Percentiles rank a stretch among this genome's conserved stretches.
Conservation (phyloP, 768 basidiomycete species). For the Tylopilus rubrobrunneus region DNA sequence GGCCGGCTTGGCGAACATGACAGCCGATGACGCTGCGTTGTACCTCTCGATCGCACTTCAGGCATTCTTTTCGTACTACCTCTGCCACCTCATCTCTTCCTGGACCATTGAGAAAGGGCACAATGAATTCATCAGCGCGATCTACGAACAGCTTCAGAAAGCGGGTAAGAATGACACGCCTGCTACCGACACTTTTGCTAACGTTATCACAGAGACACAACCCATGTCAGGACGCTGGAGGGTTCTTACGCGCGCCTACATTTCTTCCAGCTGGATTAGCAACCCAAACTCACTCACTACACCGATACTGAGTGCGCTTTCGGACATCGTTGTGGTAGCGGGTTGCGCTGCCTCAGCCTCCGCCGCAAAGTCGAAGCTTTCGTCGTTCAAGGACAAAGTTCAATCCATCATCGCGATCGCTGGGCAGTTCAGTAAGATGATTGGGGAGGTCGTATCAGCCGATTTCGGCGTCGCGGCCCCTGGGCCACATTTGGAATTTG, state of each 20-base stretch:
- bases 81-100: slow-evolving; percentile 5
- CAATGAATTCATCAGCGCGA: slow-evolving; percentile 1
- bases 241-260: slow-evolving; percentile 8
- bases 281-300: not conserved
- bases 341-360: slow-evolving; percentile 1
- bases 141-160: slow-evolving; percentile 7
- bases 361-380: not conserved
- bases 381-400: slow-evolving; percentile 4
- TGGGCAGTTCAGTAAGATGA: slow-evolving; percentile 3
- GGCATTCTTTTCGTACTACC: not conserved
- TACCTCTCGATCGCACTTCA: slow-evolving; percentile 13
- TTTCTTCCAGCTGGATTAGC: not conserved
- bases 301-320: not conserved
- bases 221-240: slow-evolving; percentile 11
- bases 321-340: slow-evolving; percentile 8
- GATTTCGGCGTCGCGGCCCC: slow-evolving; percentile 6
- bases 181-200: not conserved
- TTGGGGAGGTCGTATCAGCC: slow-evolving; percentile 3
- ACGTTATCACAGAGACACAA: slow-evolving; percentile 5
- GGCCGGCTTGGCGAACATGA: not conserved
- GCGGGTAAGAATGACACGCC: not conserved
- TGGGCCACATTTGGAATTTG: not conserved
- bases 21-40: not conserved
- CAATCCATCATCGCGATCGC: slow-evolving; percentile 2
- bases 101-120: slow-evolving; percentile 8